Conservation (phyloP, 2,329 filamentous ascomycete genomes). For the Pseudocercospora eumusae region DNA sequence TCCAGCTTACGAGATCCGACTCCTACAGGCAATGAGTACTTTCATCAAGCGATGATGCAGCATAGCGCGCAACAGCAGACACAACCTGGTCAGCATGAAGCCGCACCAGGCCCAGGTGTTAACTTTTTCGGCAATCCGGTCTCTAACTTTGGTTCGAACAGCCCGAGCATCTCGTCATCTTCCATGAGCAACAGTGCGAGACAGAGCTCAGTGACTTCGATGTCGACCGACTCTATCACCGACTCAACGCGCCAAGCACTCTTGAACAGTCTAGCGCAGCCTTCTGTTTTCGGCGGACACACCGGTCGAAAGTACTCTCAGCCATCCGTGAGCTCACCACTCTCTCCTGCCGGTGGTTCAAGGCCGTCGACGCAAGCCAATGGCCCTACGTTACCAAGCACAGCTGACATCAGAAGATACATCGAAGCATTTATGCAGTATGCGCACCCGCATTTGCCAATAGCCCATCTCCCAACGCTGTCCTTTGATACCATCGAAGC, state of each 20-base stretch:
- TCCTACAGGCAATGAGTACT: slow-evolving; percentile 68
- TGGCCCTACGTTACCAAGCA: slow-evolving; percentile 68
- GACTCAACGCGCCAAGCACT: slow-evolving; percentile 66
- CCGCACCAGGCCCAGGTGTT: slow-evolving; percentile 47
- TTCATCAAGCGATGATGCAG: slow-evolving; percentile 68
- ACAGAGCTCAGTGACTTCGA: slow-evolving; percentile 61
- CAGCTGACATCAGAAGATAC: slow-evolving; percentile 83
- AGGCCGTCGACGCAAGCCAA: slow-evolving; percentile 38
- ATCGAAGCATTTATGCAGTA: slow-evolving; percentile 86
- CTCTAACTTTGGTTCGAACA: slow-evolving; percentile 71
- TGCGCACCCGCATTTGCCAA: slow-evolving; percentile 94
- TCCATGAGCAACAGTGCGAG: slow-evolving; percentile 68
- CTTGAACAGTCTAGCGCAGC: slow-evolving; percentile 62
- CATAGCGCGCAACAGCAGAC: slow-evolving; percentile 37
- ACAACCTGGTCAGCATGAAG: slow-evolving; percentile 25
- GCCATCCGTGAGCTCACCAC: slow-evolving; percentile 56
- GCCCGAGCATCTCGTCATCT: slow-evolving; percentile 60
- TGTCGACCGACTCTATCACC: slow-evolving; percentile 65
- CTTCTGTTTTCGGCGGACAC: slow-evolving; percentile 54
- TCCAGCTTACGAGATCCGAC: slow-evolving; percentile 72
- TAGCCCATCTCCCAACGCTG: slow-evolving; percentile 86
- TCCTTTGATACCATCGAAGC: slow-evolving; percentile 80
- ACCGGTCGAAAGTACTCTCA: slow-evolving; percentile 61
- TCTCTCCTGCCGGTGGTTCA: slow-evolving; percentile 43
- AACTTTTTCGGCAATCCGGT: slow-evolving; percentile 59